Percentiles rank a stretch among this genome's conserved stretches.
Evolutionary conservation across 1,139 yeast species (phyloP).

Genomic region (Diutina scorzettiae): DNA sequence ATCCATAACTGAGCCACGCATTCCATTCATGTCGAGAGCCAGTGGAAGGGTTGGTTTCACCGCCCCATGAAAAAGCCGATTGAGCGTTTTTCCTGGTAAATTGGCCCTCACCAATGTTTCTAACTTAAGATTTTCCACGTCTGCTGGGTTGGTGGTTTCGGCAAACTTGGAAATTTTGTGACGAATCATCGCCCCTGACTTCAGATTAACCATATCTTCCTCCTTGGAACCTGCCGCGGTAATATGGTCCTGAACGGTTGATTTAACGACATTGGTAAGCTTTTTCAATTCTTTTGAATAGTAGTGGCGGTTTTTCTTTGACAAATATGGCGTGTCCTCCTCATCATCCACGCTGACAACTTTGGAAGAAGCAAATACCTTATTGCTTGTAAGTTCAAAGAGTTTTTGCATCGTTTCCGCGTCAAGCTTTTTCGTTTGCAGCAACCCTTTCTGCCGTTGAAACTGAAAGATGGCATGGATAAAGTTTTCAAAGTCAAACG

Average conservation of each 20-base stretch:
- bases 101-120: conserved; percentile 22
- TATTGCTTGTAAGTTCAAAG: conserved; percentile 46
- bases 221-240: conserved; percentile 20
- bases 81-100: conserved; percentile 25
- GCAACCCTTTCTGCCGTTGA: conserved; percentile 55
- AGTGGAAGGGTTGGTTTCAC: conserved; percentile 13
- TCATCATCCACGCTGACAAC: background rate
- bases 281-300: conserved; percentile 45
- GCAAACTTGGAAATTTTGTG: conserved; percentile 23
- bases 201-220: conserved; percentile 14
- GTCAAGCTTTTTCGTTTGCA: conserved; percentile 49
- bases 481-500: conserved; percentile 62
- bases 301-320: conserved; percentile 18
- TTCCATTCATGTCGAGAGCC: conserved; percentile 8
- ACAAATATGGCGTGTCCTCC: background rate
- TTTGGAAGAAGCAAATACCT: conserved; percentile 15
- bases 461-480: conserved; percentile 53
- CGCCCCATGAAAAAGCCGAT: conserved; percentile 20
- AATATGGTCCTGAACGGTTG: conserved; percentile 57
- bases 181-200: conserved; percentile 22
- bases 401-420: conserved; percentile 49
- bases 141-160: conserved; percentile 25
- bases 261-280: conserved; percentile 55
- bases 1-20: background rate
- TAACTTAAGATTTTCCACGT: conserved; percentile 33